Evolutionary conservation across 2,329 filamentous ascomycete genomes (phyloP).

Genomic region (Ilyonectria mors-panacis): DNA sequence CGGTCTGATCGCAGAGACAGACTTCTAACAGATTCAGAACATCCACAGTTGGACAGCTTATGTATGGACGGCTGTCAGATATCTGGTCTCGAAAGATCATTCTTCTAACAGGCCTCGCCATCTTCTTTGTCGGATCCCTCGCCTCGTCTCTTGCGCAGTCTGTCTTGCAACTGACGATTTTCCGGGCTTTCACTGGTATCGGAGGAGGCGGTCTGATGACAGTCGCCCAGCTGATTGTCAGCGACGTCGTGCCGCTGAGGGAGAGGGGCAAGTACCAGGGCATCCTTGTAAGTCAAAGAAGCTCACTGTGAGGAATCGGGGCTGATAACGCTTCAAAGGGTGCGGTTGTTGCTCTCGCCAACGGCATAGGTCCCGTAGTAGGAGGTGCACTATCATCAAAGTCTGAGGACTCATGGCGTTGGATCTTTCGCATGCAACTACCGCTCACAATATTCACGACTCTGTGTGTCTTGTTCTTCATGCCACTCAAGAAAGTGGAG

Average conservation of each 20-base stretch:
- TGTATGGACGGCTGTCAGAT: constrained; percentile 62
- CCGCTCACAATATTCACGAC: constrained; percentile 66
- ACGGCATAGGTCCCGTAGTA: constrained; percentile 69
- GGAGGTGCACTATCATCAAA: constrained; percentile 65
- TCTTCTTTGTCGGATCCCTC: constrained; percentile 61
- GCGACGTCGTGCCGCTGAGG: constrained; percentile 78
- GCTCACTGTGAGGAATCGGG: too few species aligned
- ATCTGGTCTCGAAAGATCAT: constrained; percentile 63
- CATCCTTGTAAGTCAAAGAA: constrained; percentile 53
- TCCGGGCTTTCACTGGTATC: constrained; percentile 63
- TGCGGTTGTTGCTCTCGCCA: constrained; percentile 66
- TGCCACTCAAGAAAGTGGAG: constrained; percentile 69
- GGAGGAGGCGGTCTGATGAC: constrained; percentile 82
- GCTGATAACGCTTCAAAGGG: constrained; percentile 47
- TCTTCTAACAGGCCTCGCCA: constrained; percentile 55
- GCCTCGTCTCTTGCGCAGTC: constrained; percentile 59
- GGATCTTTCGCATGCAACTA: constrained; percentile 69
- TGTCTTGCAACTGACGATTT: constrained; percentile 58
- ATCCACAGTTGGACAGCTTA: constrained; percentile 51
- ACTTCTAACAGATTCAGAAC: too few species aligned
- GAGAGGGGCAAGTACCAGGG: constrained; percentile 83
- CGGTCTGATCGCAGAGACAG: too few species aligned
- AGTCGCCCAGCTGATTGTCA: constrained; percentile 78
- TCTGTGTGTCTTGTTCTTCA: constrained; percentile 65
- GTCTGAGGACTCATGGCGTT: constrained; percentile 63